Evolutionary conservation across 495 filamentous ascomycete genomes (phyloP).

Genomic region (Geoglossum glabrum): DNA sequence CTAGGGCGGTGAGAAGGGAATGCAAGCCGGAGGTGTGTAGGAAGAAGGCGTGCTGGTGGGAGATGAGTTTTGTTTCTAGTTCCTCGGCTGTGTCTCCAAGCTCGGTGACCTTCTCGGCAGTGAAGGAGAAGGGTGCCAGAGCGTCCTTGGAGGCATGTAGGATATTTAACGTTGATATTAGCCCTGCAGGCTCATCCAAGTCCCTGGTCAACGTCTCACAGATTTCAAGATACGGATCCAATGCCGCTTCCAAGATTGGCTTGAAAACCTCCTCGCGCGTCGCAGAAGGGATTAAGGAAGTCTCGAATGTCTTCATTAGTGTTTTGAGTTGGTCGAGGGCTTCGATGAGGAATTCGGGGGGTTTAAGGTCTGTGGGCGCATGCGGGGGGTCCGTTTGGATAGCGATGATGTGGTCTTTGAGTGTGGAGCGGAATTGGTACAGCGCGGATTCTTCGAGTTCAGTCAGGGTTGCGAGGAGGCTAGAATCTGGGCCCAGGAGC

Average conservation of each 20-base stretch:
- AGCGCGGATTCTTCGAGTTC: slow-evolving; percentile 58
- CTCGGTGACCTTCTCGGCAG: slow-evolving; percentile 18
- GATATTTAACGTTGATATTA: slow-evolving; percentile 74
- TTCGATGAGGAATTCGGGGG: slow-evolving; percentile 70
- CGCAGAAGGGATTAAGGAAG: slow-evolving; percentile 39
- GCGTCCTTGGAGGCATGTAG: slow-evolving; percentile 34
- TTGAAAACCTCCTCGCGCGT: slow-evolving; percentile 40
- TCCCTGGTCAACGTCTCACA: slow-evolving; percentile 48
- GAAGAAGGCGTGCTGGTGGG: slow-evolving; percentile 47
- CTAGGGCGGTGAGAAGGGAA: slow-evolving; percentile 43
- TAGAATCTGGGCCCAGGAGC: slow-evolving; percentile 49
- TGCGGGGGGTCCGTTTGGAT: slow-evolving; percentile 48
- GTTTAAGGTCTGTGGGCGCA: slow-evolving; percentile 47
- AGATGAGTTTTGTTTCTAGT: slow-evolving; percentile 25
- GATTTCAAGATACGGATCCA: slow-evolving; percentile 66
- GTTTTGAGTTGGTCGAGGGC: slow-evolving; percentile 52
- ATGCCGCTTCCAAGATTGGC: slow-evolving; percentile 56
- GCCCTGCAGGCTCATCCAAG: slow-evolving; percentile 32
- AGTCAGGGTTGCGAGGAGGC: slow-evolving; percentile 46
- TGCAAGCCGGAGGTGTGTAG: slow-evolving; percentile 53
- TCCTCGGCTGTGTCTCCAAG: slow-evolving; percentile 17
- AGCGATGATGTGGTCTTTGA: slow-evolving; percentile 54
- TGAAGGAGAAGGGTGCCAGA: slow-evolving; percentile 37
- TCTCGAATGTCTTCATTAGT: slow-evolving; percentile 67
- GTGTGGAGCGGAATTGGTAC: slow-evolving; percentile 58